Evolutionary conservation across 2,329 filamentous ascomycete species (phyloP).

Genomic region (Trichothecium roseum): DNA sequence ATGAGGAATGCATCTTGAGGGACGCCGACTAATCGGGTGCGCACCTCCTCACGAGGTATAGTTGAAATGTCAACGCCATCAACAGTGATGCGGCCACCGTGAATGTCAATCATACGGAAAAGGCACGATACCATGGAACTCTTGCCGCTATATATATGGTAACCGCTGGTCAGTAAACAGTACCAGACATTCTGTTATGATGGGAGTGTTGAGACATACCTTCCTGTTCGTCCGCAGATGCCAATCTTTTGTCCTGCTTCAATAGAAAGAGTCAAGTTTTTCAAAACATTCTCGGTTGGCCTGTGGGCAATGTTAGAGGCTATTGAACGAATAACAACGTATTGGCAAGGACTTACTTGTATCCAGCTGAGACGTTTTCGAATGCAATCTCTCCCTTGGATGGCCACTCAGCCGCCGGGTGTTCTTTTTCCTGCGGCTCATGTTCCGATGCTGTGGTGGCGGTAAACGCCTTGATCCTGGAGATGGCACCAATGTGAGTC

Average conservation of each 20-base stretch:
- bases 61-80: conserved; percentile 28
- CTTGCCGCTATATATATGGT: conserved; percentile 30
- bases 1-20: conserved; percentile 43
- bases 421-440: conserved; percentile 5
- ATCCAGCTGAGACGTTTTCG: conserved; percentile 40
- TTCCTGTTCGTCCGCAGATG: conserved; percentile 13
- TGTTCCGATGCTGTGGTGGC: conserved; percentile 6
- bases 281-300: neutral
- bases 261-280: conserved; percentile 7
- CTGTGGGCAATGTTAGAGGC: conserved; percentile 14
- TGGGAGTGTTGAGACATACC: conserved; percentile 4
- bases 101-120: conserved; percentile 31
- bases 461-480: conserved; percentile 12
- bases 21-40: conserved; percentile 25
- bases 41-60: conserved; percentile 14
- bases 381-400: conserved; percentile 75
- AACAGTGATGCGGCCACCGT: conserved; percentile 29
- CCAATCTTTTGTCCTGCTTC: conserved; percentile 11
- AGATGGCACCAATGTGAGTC: conserved; percentile 15
- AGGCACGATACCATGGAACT: conserved; percentile 22
- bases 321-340: conserved; percentile 17
- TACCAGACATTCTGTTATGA: conserved; percentile 1
- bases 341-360: conserved; percentile 3
- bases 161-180: too few relatives aligned
- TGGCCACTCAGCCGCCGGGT: conserved; percentile 74